Percentiles rank a stretch among this genome's conserved stretches.
These are phyloP conservation scores for Alternaria alternata DNA, from an alignment of 2,329 filamentous ascomycete species.

Conservation along the genomic window DNA sequence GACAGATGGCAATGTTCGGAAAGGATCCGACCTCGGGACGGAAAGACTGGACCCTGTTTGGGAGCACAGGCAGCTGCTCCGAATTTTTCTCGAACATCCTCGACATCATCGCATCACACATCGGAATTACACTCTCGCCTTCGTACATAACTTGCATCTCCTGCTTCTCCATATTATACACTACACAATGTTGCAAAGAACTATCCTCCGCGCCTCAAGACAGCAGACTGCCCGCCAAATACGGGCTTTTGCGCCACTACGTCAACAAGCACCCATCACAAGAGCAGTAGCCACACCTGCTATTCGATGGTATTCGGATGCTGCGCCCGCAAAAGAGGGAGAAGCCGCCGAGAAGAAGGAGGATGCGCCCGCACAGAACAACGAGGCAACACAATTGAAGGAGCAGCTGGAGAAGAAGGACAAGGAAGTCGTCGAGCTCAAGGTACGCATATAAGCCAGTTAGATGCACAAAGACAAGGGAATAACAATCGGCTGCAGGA, in stretches of 20 bases:
- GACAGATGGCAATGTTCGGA: slow-evolving; percentile 20
- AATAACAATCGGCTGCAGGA: slow-evolving; percentile 66
- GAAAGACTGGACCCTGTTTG: slow-evolving; percentile 28
- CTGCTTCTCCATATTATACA: slow-evolving; percentile 15
- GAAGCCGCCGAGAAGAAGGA: slow-evolving; percentile 56
- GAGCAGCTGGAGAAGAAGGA: slow-evolving; percentile 77
- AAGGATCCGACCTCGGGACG: slow-evolving; percentile 19
- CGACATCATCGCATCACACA: slow-evolving; percentile 30
- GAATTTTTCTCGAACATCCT: slow-evolving; percentile 31
- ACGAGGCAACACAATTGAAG: slow-evolving; percentile 54
- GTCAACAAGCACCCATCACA: slow-evolving; percentile 41
- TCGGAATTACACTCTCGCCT: slow-evolving; percentile 5
- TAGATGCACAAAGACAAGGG: not conserved
- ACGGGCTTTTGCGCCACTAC: slow-evolving; percentile 51
- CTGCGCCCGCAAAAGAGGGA: slow-evolving; percentile 54
- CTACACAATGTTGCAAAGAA: slow-evolving; percentile 60
- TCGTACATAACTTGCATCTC: not conserved
- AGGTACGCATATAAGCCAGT: slow-evolving; percentile 64
- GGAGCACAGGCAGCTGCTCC: slow-evolving; percentile 10
- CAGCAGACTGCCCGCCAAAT: slow-evolving; percentile 54
- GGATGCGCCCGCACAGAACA: slow-evolving; percentile 48
- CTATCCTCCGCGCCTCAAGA: slow-evolving; percentile 57
- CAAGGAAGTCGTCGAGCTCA: slow-evolving; percentile 79
- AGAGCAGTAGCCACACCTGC: slow-evolving; percentile 41
- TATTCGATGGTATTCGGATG: slow-evolving; percentile 58